Evolutionary conservation across 2,329 filamentous ascomycete genomes (phyloP).

Genomic region (Ceratocystis alfenasii): DNA sequence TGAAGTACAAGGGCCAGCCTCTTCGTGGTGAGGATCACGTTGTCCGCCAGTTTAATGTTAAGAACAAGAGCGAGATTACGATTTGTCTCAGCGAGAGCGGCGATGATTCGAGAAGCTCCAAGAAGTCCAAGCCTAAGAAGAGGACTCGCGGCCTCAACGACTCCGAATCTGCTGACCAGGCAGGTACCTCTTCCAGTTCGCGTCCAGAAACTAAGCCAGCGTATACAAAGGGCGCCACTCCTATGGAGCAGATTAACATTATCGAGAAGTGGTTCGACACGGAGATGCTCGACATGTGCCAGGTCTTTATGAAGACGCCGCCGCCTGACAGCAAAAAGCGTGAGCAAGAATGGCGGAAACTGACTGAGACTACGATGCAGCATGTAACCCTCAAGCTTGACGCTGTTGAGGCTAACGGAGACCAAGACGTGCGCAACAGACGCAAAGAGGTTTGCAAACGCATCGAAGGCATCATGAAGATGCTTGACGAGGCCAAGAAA

Average conservation of each 20-base stretch:
- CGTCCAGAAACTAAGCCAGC: neutral
- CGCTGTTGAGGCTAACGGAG: conserved; percentile 60
- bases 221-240: conserved; percentile 10
- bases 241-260: conserved; percentile 53
- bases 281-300: conserved; percentile 53
- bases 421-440: conserved; percentile 49
- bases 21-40: conserved; percentile 33
- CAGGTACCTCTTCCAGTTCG: neutral
- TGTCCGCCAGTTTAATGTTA: conserved; percentile 49
- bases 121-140: conserved; percentile 36
- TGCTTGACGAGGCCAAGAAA: conserved; percentile 43
- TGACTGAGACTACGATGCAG: conserved; percentile 64
- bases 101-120: conserved; percentile 28
- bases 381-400: conserved; percentile 68
- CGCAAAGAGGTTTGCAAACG: conserved; percentile 63
- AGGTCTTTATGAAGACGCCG: conserved; percentile 48
- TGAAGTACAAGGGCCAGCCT: conserved; percentile 50
- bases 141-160: conserved; percentile 27
- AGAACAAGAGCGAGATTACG: conserved; percentile 49
- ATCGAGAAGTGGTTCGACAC: conserved; percentile 52
- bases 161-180: conserved; percentile 9
- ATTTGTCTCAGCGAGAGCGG: conserved; percentile 20
- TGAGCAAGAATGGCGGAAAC: conserved; percentile 59
- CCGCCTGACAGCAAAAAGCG: conserved; percentile 55
- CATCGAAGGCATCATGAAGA: conserved; percentile 54